Evolutionary conservation across 2,329 filamentous ascomycete genomes (phyloP), one percentile per base, ranked within the genome.

Genomic region (Mariannaea sp.): DNA sequence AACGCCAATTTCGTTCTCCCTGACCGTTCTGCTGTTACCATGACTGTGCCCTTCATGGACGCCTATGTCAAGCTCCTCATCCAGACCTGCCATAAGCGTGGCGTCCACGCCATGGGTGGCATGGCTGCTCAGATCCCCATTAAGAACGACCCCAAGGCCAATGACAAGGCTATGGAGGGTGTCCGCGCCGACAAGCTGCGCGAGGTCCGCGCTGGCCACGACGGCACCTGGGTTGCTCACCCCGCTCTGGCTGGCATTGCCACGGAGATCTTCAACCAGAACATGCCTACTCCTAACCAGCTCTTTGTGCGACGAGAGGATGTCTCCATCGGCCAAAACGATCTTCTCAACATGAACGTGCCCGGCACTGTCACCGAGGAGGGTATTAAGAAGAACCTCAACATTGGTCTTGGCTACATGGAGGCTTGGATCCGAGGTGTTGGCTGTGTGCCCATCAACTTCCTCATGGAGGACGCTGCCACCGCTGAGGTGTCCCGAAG

Each of bases 91-190:
- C 94, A 99, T 76, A 88, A 87, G 72, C 88, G 94, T 65, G 92
- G 92, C 49, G 94, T 97, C n/a, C 94, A 97, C 75, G 94, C 94
- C 61, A 97, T 97, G 94, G 87, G 94, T 65, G 94, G 94, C 62
- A 97, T 99, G 94, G 93, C 93, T 3, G 94, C 94, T 32, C 94
- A 97, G 76, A 99, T 99, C 69, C 94, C 94, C 58, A 97, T 97
- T 81, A 97, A 97, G 82, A 89, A 94, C 71, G 89, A 97, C 75
- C 84, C 87, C 65, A 85, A 83, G 41, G 93, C 92, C 70, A 97
- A 97, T 76, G 92, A 96, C 68, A 87, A 86, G 71, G 93, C 93
- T 62, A 97, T 97, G 92, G 90, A 91, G 61, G 88, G 85, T 56
- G 92, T 99, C 38, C 88, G 91, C 58, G 89, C 90, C 52, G 94